Evolutionary conservation across 2,329 filamentous ascomycete genomes (phyloP), one percentile per base, ranked within the genome.

Genomic region (Aspergillus texensis): DNA sequence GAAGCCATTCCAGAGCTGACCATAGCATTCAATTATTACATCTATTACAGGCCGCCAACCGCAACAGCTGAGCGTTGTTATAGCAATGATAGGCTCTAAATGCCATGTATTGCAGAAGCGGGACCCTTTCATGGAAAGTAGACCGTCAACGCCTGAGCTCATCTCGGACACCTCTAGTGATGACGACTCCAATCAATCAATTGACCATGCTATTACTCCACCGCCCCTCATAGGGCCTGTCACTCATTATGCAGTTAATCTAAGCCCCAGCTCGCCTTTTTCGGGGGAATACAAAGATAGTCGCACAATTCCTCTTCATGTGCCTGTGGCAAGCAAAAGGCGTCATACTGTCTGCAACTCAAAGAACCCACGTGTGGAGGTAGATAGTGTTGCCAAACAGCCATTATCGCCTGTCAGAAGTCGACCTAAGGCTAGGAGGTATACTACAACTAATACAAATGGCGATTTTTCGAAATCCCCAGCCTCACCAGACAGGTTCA

Each of bases 401-500:
- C 28, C 36, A 21, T 24, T 45, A 4, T 36, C 64, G 8, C 36
- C 30, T 19, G 60, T 67, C 16, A 68, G 67, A 66, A 61, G 66
- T 10, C 65, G 67, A 6, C 46, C 32, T 21, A 67, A 55, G 60
- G 34, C 48, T 14, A 75, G 68, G 66, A 64, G 57, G 41, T 61
- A 61, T 59, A 46, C 61, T 21, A 64, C 61, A 58, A 19, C 59
- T 45, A 63, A 61, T 34, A 43, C 54, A 53, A 41, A 65, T 57
- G 59, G 63, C 39, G 63, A 60, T 26, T 50, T 57, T 2, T 67
- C 68, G 41, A 69, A 54, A 39, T 67, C 67, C 19, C 72, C 74
- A 16, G 62, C 64, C 14, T 81, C 79, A 12, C 83, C 83, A 26
- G 88, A 90, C 73, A 82, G 88, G 32, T 90, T 89, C 71, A 83